phyloP scores from a whole-genome alignment of 2,329 filamentous ascomycete genomes.

The Chaetomiaceae sp. region DNA sequence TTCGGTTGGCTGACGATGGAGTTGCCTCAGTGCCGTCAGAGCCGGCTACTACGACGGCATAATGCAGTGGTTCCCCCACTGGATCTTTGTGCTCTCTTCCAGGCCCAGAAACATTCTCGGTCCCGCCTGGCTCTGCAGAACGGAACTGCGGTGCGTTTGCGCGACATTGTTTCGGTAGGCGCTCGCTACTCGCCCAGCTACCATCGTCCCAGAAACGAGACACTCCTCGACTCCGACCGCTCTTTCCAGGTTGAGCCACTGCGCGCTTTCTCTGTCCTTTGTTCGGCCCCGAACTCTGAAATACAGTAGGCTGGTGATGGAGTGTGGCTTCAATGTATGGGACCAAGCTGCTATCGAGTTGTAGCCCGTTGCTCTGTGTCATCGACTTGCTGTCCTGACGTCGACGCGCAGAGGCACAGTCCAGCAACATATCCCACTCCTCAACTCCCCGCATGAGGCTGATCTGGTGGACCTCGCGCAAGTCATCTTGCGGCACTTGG shows the following conservation, averaged over 20 bases:
- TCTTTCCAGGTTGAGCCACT: neutral
- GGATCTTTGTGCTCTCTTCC: too few species aligned
- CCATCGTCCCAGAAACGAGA: constrained; percentile 17
- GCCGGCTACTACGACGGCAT: too few species aligned
- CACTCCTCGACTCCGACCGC: neutral
- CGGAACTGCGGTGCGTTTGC: neutral
- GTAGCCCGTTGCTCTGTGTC: neutral
- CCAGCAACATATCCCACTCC: constrained; percentile 31
- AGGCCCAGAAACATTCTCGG: too few species aligned
- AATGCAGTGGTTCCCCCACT: too few species aligned
- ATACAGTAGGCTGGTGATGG: neutral
- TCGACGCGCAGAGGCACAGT: constrained; percentile 27
- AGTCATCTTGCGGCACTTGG: constrained; percentile 22
- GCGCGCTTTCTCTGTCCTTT: neutral
- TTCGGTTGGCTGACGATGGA: too few species aligned
- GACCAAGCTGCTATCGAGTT: constrained; percentile 10
- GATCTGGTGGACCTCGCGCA: constrained; percentile 24
- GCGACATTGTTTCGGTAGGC: neutral
- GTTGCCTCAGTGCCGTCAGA: too few species aligned
- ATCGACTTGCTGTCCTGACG: constrained; percentile 21
- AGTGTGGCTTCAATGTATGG: constrained; percentile 12
- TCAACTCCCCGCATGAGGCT: constrained; percentile 30
- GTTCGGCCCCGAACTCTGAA: too few species aligned
- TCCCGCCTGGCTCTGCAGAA: neutral
- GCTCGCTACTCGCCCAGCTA: neutral